These are phyloP conservation scores for Paraphoma sp. DNA, from an alignment of 2,329 filamentous ascomycete genomes.

Conservation along the genomic window DNA sequence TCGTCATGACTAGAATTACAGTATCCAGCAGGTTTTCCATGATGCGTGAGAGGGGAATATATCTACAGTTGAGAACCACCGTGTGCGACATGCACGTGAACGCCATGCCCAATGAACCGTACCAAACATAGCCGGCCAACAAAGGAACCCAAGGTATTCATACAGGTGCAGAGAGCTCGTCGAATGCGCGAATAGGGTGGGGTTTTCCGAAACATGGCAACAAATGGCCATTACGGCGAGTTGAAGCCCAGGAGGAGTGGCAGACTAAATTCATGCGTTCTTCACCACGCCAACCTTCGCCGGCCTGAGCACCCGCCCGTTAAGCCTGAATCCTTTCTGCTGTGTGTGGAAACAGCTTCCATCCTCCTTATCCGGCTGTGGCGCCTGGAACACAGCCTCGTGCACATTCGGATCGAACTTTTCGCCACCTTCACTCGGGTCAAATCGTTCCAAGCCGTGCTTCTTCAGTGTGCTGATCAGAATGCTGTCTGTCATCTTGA, in stretches of 20 bases:
- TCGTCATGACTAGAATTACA: conserved; percentile 30
- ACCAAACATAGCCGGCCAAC: conserved; percentile 7
- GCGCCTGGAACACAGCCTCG: conserved; percentile 94
- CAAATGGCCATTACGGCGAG: not conserved
- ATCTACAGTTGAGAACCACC: conserved; percentile 23
- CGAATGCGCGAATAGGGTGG: not conserved
- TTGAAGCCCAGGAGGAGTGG: no score
- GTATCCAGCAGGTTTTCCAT: conserved; percentile 25
- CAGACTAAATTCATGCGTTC: conserved; percentile 61
- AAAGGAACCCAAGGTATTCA: conserved; percentile 16
- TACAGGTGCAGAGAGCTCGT: conserved; percentile 21
- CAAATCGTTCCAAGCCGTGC: conserved; percentile 90
- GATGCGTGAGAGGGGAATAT: conserved; percentile 40
- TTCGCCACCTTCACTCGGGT: conserved; percentile 73
- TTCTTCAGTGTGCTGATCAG: conserved; percentile 88
- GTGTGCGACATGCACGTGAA: conserved; percentile 8
- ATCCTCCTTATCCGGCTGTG: conserved; percentile 85
- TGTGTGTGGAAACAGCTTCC: conserved; percentile 90
- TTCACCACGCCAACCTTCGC: conserved; percentile 97
- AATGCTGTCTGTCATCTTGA: conserved; percentile 94
- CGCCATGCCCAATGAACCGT: conserved; percentile 26
- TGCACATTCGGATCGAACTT: conserved; percentile 97
- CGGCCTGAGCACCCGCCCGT: conserved; percentile 85
- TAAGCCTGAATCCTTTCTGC: conserved; percentile 94
- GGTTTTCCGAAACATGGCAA: not conserved